phyloP scores from a whole-genome alignment of 768 basidiomycete species.

The Crepidotus variabilis region DNA sequence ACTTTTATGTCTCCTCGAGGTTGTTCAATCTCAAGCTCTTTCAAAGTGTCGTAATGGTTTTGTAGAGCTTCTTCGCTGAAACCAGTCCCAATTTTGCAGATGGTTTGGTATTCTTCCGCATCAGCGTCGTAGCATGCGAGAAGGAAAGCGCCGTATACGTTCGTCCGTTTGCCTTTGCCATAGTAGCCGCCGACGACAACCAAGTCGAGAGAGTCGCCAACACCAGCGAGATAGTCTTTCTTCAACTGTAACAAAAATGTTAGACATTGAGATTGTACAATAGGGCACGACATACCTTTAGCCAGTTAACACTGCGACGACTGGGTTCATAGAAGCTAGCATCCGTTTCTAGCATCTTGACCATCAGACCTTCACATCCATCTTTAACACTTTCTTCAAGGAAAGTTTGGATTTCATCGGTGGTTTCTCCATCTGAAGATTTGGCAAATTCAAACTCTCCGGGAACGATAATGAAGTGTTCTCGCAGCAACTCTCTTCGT shows the following conservation, averaged over 20 bases:
- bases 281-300: slow-evolving; percentile 66
- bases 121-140: slow-evolving; percentile 96
- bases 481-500: slow-evolving; percentile 70
- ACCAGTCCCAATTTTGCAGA: slow-evolving; percentile 99
- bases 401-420: slow-evolving; percentile 93
- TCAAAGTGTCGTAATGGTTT: slow-evolving; percentile 74
- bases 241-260: slow-evolving; percentile 62
- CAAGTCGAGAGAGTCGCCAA: slow-evolving; percentile 95
- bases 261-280: slow-evolving; percentile 1
- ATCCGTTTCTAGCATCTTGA: slow-evolving; percentile 94
- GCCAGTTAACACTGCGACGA: slow-evolving; percentile 93
- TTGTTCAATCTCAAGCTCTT: slow-evolving; percentile 69
- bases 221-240: slow-evolving; percentile 95
- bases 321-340: slow-evolving; percentile 96
- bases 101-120: slow-evolving; percentile 91
- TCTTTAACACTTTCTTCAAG: slow-evolving; percentile 97
- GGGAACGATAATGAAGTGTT: slow-evolving; percentile 78
- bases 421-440: slow-evolving; percentile 82
- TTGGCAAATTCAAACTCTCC: slow-evolving; percentile 95
- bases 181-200: slow-evolving; percentile 98
- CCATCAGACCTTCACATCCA: slow-evolving; percentile 98
- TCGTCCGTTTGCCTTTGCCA: slow-evolving; percentile 96
- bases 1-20: slow-evolving; percentile 80
- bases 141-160: slow-evolving; percentile 96
- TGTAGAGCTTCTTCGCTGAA: slow-evolving; percentile 91